A percentile compares a stretch with the other conserved stretches of the same genome.
These are phyloP conservation scores for Leccinum incarnatum DNA, from an alignment of 768 basidiomycete genomes.

Conservation along the genomic window DNA sequence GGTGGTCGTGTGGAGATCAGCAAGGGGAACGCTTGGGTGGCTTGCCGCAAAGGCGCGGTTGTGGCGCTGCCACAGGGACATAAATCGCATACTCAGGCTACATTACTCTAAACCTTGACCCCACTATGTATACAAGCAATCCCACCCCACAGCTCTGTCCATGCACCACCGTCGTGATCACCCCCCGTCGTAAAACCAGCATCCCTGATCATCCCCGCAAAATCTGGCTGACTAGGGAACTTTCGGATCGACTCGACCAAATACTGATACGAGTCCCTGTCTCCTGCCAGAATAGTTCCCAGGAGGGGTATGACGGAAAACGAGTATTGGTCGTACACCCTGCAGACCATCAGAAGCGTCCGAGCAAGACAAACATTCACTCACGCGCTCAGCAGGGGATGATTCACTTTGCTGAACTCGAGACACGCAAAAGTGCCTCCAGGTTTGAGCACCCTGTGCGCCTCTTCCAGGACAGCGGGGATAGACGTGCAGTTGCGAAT, in stretches of 20 bases:
- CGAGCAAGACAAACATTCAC: conserved; percentile 30
- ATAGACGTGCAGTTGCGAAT: conserved; percentile 97
- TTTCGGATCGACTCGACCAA: conserved; percentile 95
- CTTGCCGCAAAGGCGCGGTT: conserved; percentile 25
- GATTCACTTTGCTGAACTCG: conserved; percentile 91
- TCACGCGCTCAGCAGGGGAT: conserved; percentile 83
- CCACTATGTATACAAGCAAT: conserved; percentile 84
- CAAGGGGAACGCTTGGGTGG: conserved; percentile 3
- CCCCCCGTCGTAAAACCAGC: conserved; percentile 78
- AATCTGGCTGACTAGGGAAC: conserved; percentile 86
- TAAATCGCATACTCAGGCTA: not conserved
- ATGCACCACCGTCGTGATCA: conserved; percentile 78
- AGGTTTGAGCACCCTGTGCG: conserved; percentile 91
- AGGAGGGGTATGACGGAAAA: conserved; percentile 93
- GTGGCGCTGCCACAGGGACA: conserved; percentile 23
- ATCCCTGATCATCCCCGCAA: conserved; percentile 84
- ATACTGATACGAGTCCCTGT: conserved; percentile 95
- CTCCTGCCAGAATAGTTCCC: conserved; percentile 95
- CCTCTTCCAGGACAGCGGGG: conserved; percentile 82
- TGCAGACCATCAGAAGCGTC: conserved; percentile 32
- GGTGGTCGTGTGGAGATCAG: conserved; percentile 29
- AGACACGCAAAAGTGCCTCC: conserved; percentile 95
- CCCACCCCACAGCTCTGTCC: conserved; percentile 84
- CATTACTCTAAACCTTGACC: conserved; percentile 59
- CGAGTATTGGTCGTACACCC: conserved; percentile 92